Evolutionary conservation across 257 asterid genomes (phyloP).

Genomic region (Henckelia pumila): DNA sequence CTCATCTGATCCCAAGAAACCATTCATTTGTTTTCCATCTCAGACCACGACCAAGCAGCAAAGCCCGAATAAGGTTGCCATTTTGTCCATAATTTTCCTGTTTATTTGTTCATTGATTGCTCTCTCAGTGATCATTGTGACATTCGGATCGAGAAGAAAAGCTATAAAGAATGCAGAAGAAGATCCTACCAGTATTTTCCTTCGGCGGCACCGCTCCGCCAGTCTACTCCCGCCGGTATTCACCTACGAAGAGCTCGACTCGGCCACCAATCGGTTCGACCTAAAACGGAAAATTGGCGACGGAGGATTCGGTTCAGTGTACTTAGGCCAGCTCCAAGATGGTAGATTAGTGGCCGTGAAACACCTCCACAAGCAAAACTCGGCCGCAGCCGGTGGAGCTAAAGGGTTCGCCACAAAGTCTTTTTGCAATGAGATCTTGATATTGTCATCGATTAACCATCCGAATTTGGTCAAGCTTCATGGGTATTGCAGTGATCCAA

Average conservation of each 20-base stretch:
- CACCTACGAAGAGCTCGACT: conserved; percentile 81
- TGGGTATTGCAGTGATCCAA: conserved; percentile 94
- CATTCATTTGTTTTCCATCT: conserved; percentile 57
- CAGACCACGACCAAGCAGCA: conserved; percentile 30
- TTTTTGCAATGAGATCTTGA: conserved; percentile 87
- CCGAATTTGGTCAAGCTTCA: conserved; percentile 86
- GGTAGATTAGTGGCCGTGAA: conserved; percentile 77
- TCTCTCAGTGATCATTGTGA: conserved; percentile 39
- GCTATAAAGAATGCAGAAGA: conserved; percentile 41
- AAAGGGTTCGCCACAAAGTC: conserved; percentile 68
- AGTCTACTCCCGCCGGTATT: conserved; percentile 87
- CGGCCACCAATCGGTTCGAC: conserved; percentile 74
- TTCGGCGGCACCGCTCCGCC: conserved; percentile 77
- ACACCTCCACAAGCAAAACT: conserved; percentile 67
- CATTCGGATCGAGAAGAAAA: conserved; percentile 41
- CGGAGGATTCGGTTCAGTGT: conserved; percentile 95
- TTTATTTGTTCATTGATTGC: conserved; percentile 51
- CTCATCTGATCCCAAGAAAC: conserved; percentile 47
- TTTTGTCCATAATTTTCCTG: conserved; percentile 41
- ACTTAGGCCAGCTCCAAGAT: conserved; percentile 70
- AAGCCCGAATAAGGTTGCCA: conserved; percentile 44
- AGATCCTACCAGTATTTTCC: conserved; percentile 74
- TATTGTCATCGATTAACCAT: conserved; percentile 70
- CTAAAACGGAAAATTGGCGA: conserved; percentile 81
- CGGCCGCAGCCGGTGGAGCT: conserved; percentile 34